These are phyloP conservation scores for Geotrichum fermentans DNA, from an alignment of 1,139 yeast species.

Conservation along the genomic window DNA sequence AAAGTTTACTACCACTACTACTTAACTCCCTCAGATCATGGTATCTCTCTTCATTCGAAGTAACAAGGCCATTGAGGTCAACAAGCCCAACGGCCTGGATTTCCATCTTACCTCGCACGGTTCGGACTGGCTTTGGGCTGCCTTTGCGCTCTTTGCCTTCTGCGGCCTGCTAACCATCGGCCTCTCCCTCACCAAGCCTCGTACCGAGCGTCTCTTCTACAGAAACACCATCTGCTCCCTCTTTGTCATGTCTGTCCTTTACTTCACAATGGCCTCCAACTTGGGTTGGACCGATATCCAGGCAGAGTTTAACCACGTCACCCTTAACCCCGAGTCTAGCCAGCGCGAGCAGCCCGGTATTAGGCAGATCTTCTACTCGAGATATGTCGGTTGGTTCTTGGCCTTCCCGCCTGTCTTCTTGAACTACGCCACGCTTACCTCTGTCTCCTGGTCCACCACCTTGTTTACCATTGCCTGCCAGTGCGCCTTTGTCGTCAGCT, in stretches of 20 bases:
- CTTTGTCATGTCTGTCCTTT: slow-evolving; percentile 48
- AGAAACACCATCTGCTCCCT: slow-evolving; percentile 47
- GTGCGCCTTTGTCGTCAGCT: slow-evolving; percentile 50
- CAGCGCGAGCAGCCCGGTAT: slow-evolving; percentile 38
- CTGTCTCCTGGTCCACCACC: slow-evolving; percentile 40
- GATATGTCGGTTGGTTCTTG: slow-evolving; percentile 65
- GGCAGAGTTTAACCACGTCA: slow-evolving; percentile 54
- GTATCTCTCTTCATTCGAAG: slow-evolving; percentile 19
- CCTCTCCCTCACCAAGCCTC: slow-evolving; percentile 40
- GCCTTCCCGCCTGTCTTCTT: slow-evolving; percentile 53
- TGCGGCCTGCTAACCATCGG: slow-evolving; percentile 41
- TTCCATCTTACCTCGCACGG: slow-evolving; percentile 56
- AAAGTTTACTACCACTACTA: no score
- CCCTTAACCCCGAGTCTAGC: slow-evolving; percentile 28
- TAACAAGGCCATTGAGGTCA: slow-evolving; percentile 50
- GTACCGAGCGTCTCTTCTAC: slow-evolving; percentile 43
- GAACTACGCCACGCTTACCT: slow-evolving; percentile 46
- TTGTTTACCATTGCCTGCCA: slow-evolving; percentile 43
- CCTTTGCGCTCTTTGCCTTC: slow-evolving; percentile 47
- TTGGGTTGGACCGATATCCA: slow-evolving; percentile 57
- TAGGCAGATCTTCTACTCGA: slow-evolving; percentile 63
- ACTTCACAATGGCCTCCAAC: slow-evolving; percentile 62
- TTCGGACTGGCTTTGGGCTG: slow-evolving; percentile 70
- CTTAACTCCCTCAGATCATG: no score
- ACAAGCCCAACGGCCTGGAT: slow-evolving; percentile 44